Evolutionary conservation across 2,329 filamentous ascomycete species (phyloP).

Genomic region (Fusarium sp.): DNA sequence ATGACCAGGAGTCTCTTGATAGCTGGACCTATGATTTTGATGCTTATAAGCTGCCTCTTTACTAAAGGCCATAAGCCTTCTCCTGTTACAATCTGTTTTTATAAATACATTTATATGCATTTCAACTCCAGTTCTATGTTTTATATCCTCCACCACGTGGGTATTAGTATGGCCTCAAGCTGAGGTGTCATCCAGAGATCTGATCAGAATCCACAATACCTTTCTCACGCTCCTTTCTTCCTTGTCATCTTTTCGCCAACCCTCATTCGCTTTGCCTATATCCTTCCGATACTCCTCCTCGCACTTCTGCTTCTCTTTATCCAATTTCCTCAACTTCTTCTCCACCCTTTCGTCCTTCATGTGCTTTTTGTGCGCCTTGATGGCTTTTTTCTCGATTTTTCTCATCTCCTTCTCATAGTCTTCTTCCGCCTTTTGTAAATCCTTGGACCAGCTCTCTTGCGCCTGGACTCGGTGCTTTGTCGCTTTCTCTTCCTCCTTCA

Average conservation of each 20-base stretch:
- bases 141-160: too few species aligned
- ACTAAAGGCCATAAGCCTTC: not conserved
- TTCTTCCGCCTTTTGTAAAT: not conserved
- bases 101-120: too few species aligned
- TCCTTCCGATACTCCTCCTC: not conserved
- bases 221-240: not conserved
- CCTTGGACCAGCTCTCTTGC: not conserved
- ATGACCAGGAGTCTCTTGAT: conserved; percentile 28
- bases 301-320: not conserved
- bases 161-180: not conserved
- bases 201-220: not conserved
- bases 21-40: conserved; percentile 31
- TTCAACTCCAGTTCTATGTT: too few species aligned
- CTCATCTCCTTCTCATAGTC: not conserved
- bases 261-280: not conserved
- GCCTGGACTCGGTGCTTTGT: not conserved
- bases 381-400: not conserved
- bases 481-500: not conserved
- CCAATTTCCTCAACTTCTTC: not conserved
- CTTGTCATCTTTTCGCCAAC: not conserved
- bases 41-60: conserved; percentile 29
- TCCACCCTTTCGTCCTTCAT: not conserved
- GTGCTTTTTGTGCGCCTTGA: not conserved
- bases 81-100: too few species aligned
- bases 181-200: not conserved